These are phyloP conservation scores for Cyclocybe cylindracea DNA, from an alignment of 768 basidiomycete genomes.

Conservation along the genomic window DNA sequence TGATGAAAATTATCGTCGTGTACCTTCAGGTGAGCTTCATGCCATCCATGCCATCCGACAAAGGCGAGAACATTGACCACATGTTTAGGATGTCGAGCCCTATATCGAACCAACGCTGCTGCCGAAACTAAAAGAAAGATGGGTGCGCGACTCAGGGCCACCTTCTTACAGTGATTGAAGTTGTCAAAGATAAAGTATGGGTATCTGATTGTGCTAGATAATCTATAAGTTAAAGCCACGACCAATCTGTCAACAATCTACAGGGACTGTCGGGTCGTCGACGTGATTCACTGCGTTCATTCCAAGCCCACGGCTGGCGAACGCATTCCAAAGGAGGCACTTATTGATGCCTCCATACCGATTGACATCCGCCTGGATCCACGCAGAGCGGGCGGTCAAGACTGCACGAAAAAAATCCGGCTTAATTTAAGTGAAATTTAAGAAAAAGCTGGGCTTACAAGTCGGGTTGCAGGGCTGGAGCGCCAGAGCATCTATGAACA, in stretches of 20 bases:
- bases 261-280: conserved; percentile 27
- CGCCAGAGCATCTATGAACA: conserved; percentile 47
- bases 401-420: conserved; percentile 25
- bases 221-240: too few species aligned
- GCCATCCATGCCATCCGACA: too few species aligned
- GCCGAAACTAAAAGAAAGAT: too few species aligned
- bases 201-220: too few species aligned
- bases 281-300: conserved; percentile 27
- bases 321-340: conserved; percentile 46
- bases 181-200: too few species aligned
- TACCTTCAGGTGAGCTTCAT: too few species aligned
- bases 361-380: conserved; percentile 52
- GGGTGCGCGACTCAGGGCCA: too few species aligned
- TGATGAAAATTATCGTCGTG: too few species aligned
- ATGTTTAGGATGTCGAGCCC: too few species aligned
- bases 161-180: too few species aligned
- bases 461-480: conserved; percentile 49
- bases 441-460: conserved; percentile 24
- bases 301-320: conserved; percentile 54
- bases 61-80: too few species aligned
- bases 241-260: conserved; percentile 19
- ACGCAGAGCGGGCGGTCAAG: conserved; percentile 45
- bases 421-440: not conserved
- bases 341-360: conserved; percentile 45
- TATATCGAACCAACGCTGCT: too few species aligned